These are phyloP conservation scores for Yamagishiella unicocca DNA, from an alignment of 139 green algal species.

Conservation along the genomic window DNA sequence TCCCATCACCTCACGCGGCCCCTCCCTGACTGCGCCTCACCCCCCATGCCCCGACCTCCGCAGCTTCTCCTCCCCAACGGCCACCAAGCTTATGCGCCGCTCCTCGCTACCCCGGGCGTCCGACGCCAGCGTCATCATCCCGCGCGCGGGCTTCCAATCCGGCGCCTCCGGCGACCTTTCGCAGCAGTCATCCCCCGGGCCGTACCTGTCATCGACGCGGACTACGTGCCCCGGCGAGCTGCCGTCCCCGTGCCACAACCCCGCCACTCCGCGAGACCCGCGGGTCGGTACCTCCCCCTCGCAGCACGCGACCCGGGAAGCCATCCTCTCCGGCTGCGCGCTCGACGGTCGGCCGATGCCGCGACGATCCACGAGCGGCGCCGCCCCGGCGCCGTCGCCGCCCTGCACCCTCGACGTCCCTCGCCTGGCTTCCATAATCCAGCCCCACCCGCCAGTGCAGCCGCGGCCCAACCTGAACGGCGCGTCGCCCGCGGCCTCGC, in stretches of 20 bases:
- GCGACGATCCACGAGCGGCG: not conserved
- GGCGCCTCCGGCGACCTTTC: not conserved
- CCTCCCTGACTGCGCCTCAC: too few relatives aligned
- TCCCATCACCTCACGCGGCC: not conserved
- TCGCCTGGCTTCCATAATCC: not conserved
- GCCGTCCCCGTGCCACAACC: not conserved
- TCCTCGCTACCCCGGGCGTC: not conserved
- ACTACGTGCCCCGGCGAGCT: not conserved
- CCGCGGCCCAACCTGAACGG: not conserved
- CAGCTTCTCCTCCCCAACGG: conserved; percentile 3
- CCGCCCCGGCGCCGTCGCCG: not conserved
- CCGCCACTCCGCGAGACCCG: not conserved
- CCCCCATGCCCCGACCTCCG: too few relatives aligned
- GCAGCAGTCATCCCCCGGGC: not conserved
- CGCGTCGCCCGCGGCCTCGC: not conserved
- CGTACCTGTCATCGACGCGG: not conserved
- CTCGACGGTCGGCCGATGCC: not conserved
- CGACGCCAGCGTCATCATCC: not conserved
- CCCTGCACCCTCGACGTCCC: not conserved
- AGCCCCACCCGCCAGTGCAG: not conserved
- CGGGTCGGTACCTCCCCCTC: not conserved
- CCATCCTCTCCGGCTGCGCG: not conserved
- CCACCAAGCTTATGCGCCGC: not conserved
- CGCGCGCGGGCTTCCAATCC: not conserved
- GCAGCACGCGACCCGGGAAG: not conserved